Percentiles rank a stretch among this genome's conserved stretches.
Evolutionary conservation across 495 filamentous ascomycete species (phyloP).

Genomic region (Tuber brumale): DNA sequence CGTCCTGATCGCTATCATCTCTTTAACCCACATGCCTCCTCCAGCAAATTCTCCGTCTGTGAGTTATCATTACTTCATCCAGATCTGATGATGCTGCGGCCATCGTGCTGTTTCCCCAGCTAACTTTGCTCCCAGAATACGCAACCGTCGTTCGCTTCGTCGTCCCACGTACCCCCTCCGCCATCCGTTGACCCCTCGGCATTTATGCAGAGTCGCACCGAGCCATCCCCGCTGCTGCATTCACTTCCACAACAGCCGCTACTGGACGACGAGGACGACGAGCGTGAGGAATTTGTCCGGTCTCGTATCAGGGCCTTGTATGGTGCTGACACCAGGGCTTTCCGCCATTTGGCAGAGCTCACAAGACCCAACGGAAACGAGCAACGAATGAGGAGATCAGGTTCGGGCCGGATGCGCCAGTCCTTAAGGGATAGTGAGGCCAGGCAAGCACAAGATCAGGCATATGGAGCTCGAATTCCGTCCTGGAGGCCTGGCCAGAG

Average conservation of each 20-base stretch:
- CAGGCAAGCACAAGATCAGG: constrained; percentile 28
- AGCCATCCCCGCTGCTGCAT: constrained; percentile 26
- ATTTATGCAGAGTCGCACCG: constrained; percentile 16
- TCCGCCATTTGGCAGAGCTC: neutral
- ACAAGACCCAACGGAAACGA: constrained; percentile 11
- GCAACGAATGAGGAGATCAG: constrained; percentile 29
- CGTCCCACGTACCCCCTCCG: constrained; percentile 18
- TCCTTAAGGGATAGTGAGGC: constrained; percentile 28
- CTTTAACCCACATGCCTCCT: constrained; percentile 37
- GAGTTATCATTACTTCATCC: constrained; percentile 26
- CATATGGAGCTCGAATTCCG: constrained; percentile 37
- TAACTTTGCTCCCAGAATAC: constrained; percentile 29
- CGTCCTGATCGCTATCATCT: constrained; percentile 34
- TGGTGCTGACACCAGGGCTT: constrained; percentile 7
- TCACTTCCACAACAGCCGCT: constrained; percentile 22
- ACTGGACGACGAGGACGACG: constrained; percentile 12
- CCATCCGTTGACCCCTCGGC: constrained; percentile 22
- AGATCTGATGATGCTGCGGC: constrained; percentile 17
- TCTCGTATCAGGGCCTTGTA: constrained; percentile 19
- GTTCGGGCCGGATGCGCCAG: constrained; percentile 27
- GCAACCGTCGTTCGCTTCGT: constrained; percentile 21
- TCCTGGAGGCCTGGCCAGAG: constrained; percentile 39
- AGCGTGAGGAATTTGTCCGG: constrained; percentile 4
- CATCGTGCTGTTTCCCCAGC: constrained; percentile 11
- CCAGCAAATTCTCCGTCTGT: constrained; percentile 40